phyloP scores from a whole-genome alignment of 495 filamentous ascomycete species.

The Tuber borchii region DNA sequence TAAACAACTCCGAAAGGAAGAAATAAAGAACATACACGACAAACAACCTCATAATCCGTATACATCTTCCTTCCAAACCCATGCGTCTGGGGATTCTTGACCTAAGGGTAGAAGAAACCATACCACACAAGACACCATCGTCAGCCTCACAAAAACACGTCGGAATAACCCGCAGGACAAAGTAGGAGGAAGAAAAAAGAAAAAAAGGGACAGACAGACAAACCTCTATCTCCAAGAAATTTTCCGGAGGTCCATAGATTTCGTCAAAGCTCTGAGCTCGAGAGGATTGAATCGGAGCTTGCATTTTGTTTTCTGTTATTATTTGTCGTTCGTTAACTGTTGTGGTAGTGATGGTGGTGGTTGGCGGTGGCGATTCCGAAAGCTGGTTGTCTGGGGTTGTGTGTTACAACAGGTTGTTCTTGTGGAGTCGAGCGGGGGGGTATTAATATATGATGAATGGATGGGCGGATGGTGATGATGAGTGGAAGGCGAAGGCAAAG shows the following conservation, averaged over 20 bases:
- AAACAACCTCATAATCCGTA: slow-evolving; percentile 95
- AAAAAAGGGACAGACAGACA: slow-evolving; percentile 30
- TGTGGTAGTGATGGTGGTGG: neutral
- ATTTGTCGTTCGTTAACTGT: neutral
- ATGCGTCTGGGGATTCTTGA: slow-evolving; percentile 90
- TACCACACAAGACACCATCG: slow-evolving; percentile 3
- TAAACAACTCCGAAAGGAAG: neutral
- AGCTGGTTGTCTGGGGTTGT: neutral
- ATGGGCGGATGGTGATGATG: neutral
- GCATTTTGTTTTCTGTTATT: slow-evolving; percentile 31
- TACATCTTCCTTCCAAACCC: slow-evolving; percentile 94
- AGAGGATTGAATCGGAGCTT: slow-evolving; percentile 42
- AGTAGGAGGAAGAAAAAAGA: slow-evolving; percentile 16
- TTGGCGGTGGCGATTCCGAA: neutral
- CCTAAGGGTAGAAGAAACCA: slow-evolving; percentile 49
- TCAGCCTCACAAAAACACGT: slow-evolving; percentile 12
- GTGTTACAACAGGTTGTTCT: neutral
- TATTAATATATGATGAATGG: neutral
- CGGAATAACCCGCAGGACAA: slow-evolving; percentile 14
- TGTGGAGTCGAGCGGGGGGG: neutral
- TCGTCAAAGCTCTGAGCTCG: slow-evolving; percentile 95
- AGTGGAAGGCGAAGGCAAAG: neutral
- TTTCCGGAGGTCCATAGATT: slow-evolving; percentile 97
- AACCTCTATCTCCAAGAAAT: slow-evolving; percentile 97
- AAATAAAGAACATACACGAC: slow-evolving; percentile 48